Evolutionary conservation across 2,329 filamentous ascomycete species (phyloP).

Genomic region (Furcasterigmium furcatum): DNA sequence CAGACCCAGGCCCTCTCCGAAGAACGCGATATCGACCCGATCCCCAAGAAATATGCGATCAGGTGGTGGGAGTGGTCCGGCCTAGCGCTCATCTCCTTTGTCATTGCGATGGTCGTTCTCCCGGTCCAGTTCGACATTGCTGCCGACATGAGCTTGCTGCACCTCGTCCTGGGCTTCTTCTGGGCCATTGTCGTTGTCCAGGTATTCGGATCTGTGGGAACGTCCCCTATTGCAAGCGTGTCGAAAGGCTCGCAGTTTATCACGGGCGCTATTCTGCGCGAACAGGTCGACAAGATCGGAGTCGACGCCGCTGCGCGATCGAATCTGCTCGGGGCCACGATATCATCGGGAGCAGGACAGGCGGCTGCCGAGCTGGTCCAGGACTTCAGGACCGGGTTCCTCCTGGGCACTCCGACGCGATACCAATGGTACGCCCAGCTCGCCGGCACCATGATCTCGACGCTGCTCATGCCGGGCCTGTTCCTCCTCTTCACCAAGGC

Average conservation of each 20-base stretch:
- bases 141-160: background rate
- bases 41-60: background rate
- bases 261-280: background rate
- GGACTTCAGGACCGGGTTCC: constrained; percentile 1
- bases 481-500: constrained; percentile 2
- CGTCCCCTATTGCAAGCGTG: background rate
- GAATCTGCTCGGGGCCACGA: background rate
- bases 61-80: background rate
- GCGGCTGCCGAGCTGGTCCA: background rate
- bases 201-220: background rate
- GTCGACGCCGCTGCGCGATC: background rate
- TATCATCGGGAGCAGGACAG: background rate
- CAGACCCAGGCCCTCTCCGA: background rate
- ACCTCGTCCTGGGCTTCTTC: background rate
- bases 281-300: background rate
- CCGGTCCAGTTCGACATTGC: background rate
- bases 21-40: background rate
- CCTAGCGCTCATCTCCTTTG: background rate
- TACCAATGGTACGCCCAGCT: background rate
- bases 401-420: background rate
- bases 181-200: background rate
- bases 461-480: background rate
- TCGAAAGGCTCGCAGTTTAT: background rate
- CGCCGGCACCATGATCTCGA: background rate
- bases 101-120: background rate